Evolutionary conservation across 2,329 filamentous ascomycete species (phyloP).

Genomic region (Diaporthe citri): DNA sequence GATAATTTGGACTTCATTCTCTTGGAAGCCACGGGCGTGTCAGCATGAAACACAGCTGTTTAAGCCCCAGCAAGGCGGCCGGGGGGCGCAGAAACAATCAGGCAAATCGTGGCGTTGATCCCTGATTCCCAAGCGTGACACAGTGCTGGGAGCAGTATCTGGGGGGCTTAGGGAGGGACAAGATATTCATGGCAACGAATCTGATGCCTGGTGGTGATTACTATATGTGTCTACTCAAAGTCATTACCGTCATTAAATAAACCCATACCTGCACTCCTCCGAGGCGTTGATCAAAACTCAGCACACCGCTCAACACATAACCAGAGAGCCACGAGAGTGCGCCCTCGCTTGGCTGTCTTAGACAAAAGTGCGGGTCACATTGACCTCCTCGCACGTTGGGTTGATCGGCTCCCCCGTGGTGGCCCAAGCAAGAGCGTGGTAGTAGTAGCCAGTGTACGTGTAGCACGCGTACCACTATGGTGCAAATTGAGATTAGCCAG

Average conservation of each 20-base stretch:
- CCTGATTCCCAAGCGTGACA: neutral
- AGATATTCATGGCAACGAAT: neutral
- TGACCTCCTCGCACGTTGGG: constrained; percentile 51
- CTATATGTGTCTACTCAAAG: neutral
- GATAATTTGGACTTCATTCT: neutral
- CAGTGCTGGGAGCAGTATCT: neutral
- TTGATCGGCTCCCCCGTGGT: constrained; percentile 48
- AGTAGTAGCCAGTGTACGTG: constrained; percentile 51
- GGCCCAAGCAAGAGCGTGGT: constrained; percentile 51
- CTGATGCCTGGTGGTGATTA: neutral
- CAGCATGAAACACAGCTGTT: constrained; percentile 1
- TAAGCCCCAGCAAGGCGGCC: neutral
- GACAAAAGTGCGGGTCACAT: constrained; percentile 44
- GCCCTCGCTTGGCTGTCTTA: constrained; percentile 23
- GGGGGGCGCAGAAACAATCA: neutral
- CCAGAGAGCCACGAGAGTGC: neutral
- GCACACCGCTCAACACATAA: neutral
- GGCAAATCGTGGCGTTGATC: neutral
- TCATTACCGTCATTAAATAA: constrained; percentile 1
- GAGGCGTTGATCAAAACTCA: neutral
- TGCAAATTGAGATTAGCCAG: constrained; percentile 8
- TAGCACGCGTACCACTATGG: constrained; percentile 51
- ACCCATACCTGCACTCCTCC: neutral
- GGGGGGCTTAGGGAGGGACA: neutral
- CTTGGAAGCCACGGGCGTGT: neutral